These are phyloP conservation scores for Trametes cingulata DNA, from an alignment of 768 basidiomycete genomes.

Conservation along the genomic window DNA sequence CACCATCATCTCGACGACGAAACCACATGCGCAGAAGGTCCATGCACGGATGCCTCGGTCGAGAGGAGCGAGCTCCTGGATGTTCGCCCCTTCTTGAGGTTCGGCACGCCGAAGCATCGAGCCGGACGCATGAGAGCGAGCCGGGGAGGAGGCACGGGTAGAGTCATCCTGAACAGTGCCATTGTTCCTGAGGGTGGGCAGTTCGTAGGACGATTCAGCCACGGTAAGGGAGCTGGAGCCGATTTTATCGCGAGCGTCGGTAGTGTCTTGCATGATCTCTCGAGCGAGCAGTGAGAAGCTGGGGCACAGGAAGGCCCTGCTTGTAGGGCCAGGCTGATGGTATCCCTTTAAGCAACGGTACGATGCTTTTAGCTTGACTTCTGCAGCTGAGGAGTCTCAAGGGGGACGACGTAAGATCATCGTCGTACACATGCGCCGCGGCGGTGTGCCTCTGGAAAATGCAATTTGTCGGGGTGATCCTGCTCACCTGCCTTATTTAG, in stretches of 20 bases:
- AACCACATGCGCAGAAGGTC: constrained; percentile 25
- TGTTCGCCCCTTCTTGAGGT: constrained; percentile 12
- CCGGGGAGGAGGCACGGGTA: not conserved
- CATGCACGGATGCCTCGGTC: constrained; percentile 26
- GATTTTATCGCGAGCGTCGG: no score
- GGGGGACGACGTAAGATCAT: not conserved
- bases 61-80: constrained; percentile 24
- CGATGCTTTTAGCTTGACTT: not conserved
- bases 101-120: constrained; percentile 9
- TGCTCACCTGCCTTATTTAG: constrained; percentile 3
- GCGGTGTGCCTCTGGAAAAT: not conserved
- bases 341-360: no score
- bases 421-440: not conserved
- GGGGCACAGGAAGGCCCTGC: no score
- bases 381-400: not conserved
- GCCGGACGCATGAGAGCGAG: constrained; percentile 3
- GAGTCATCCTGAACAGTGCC: not conserved
- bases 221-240: no score
- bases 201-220: not conserved
- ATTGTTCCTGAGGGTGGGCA: not conserved
- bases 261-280: no score
- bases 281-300: no score
- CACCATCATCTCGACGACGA: constrained; percentile 25
- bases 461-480: constrained; percentile 6
- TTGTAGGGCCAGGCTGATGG: no score